Evolutionary conservation across 2,329 filamentous ascomycete genomes (phyloP).

Genomic region (Dactylellina cionopaga): DNA sequence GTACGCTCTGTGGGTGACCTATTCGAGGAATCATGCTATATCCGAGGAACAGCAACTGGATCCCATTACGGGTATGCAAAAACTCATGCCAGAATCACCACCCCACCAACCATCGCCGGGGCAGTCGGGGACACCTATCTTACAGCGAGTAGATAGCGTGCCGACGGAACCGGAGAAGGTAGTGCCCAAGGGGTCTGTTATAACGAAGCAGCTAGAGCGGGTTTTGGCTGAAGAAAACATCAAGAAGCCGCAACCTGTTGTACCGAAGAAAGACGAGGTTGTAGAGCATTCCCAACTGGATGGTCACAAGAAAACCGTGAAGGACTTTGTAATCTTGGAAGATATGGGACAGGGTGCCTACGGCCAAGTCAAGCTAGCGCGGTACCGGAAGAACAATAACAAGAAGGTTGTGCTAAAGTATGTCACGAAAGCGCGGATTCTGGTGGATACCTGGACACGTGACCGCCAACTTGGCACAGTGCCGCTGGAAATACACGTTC

Average conservation of each 20-base stretch:
- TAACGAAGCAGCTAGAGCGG: slow-evolving; percentile 38
- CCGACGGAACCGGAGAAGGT: slow-evolving; percentile 12
- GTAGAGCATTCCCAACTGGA: slow-evolving; percentile 43
- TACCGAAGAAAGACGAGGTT: slow-evolving; percentile 62
- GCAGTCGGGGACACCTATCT: slow-evolving; percentile 71
- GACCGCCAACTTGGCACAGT: slow-evolving; percentile 93
- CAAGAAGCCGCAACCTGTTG: slow-evolving; percentile 67
- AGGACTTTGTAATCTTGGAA: slow-evolving; percentile 90
- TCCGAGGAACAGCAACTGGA: slow-evolving; percentile 69
- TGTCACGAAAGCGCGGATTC: slow-evolving; percentile 93
- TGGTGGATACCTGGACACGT: slow-evolving; percentile 97
- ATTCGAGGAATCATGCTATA: slow-evolving; percentile 87
- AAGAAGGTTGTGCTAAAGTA: slow-evolving; percentile 96
- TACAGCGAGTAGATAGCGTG: slow-evolving; percentile 56
- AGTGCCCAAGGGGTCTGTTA: slow-evolving; percentile 36
- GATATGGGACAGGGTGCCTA: slow-evolving; percentile 99
- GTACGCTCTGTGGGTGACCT: slow-evolving; percentile 96
- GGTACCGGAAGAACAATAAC: slow-evolving; percentile 78
- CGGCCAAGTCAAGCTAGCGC: slow-evolving; percentile 93
- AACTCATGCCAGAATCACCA: slow-evolving; percentile 71
- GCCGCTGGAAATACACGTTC: slow-evolving; percentile 93
- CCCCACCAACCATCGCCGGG: slow-evolving; percentile 81
- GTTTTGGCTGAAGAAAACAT: slow-evolving; percentile 59
- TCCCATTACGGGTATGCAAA: slow-evolving; percentile 69
- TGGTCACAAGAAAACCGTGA: slow-evolving; percentile 78